Evolutionary conservation across 129 eudicot species (phyloP), one percentile per base, ranked within the genome.

Genomic region (Arctium minus): DNA sequence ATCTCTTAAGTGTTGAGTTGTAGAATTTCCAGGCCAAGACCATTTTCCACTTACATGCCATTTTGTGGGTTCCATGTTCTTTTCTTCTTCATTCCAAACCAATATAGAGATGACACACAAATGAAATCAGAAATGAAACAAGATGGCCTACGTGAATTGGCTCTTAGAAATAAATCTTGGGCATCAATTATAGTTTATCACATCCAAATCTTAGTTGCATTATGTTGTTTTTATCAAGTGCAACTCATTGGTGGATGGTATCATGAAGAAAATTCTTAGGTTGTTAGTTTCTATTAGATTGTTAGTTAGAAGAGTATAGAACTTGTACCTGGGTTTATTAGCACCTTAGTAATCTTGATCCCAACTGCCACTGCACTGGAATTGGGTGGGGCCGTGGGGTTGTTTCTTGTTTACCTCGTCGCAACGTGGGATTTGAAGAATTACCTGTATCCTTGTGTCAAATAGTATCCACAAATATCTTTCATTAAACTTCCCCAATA

Each of bases 61-160:
- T 81, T 80, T 8, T 42, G 15, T 72, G 15, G 3, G 42, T 79
- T 5, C 29, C 82, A 3, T 79, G 46, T 31, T 76, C 31, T 50
- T 69, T 69, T 44, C 76, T 69, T 79, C 76, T 70, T 69, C 22
- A 13, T 13, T 79, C 40, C 68, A 79, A 79, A 39, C 27, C 31
- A 46, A 29, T 74, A 74, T 17, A 40, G 29, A 42, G 4, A 15
- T 15, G 10, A n/a, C 48, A 44, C 22, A 70, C 12, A 48, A 80
- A 17, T 70, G 69, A 48, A 71, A 35, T 31, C 13, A 71, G 53
- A 80, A 70, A 48, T 18, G 18, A 12, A 80, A 44, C n/a, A 5
- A 56, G 50, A n/a, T 32, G 77, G 56, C 77, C 77, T 79, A 38
- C 12, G n/a, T 39, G 30, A 73, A 73, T 3, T 17, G 44, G 60